Base-by-base conservation (phyloP, 2,329 filamentous ascomycete species). In the Cadophora sp. region DNA sequence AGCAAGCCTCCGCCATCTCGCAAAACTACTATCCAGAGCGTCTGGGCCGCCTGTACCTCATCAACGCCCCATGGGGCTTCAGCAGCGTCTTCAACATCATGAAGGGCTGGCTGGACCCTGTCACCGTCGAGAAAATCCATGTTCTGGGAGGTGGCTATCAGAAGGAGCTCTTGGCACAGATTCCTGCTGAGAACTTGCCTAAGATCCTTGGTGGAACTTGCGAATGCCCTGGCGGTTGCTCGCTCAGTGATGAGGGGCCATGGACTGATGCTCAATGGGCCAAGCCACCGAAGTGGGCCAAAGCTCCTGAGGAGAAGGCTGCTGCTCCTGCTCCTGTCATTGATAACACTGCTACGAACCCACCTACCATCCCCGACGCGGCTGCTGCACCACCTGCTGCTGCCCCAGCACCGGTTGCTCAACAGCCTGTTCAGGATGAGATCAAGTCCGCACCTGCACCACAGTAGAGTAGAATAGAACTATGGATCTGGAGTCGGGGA, bases 11-110 rank as follows among this genome's bases (percentile, higher is more conserved):
- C 40, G 90, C 84, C 79, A 92, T 99, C 82, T 97, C 93, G 73
- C 96, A 98, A 83, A 97, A 98, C 87, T 97, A 98, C 89, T 99
- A 99, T 84, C 96, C 96, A 8, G 96, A 99, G 86, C 92, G 96
- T 68, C 86, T 99, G 68, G 96, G 96, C 77, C 94, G 94, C 82
- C 87, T 99, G 79, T 99, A 97, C 86, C 84, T 99, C 76, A 97
- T 99, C 89, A 99, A 99, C 83, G 93, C 95, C 3, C 94, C 94
- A 24, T 98, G 94, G 94, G 94, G 94, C 29, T 98, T 98, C 86
- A 91, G 91, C 70, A 87, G 87, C 74, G 92, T 94, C 71, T 99
- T 96, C 87, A 86, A 83, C 79, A 86, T 97, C 67, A 88, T 98
- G 81, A 97, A 97, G 87, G 89, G 90, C 73, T 98, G 96, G 89